Percentiles rank a stretch among this genome's conserved stretches.
Conservation (phyloP, 768 basidiomycete species). For the Tylopilus sp. region DNA sequence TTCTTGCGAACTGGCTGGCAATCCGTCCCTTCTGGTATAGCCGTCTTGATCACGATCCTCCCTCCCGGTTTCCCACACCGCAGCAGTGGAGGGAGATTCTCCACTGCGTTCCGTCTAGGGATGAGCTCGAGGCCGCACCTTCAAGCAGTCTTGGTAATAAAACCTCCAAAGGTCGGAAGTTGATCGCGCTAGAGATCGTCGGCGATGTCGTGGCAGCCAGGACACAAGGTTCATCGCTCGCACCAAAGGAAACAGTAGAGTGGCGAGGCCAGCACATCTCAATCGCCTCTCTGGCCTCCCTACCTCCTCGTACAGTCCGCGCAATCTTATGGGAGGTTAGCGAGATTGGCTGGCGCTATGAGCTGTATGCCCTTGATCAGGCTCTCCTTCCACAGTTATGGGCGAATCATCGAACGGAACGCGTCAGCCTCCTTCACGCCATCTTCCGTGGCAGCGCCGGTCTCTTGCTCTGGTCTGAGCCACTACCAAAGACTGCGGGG, state of each 20-base stretch:
- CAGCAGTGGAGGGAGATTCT: not conserved
- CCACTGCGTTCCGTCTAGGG: not conserved
- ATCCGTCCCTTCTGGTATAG: not conserved
- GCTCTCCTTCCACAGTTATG: not conserved
- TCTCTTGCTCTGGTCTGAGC: not conserved
- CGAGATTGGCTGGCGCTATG: not conserved
- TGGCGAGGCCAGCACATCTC: not conserved
- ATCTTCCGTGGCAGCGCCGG: slow-evolving; percentile 1
- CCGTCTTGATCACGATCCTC: not conserved
- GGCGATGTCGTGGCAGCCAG: not conserved
- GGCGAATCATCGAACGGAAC: not conserved
- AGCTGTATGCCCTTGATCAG: not conserved
- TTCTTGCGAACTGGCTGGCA: not conserved
- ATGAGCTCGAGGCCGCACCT: not conserved
- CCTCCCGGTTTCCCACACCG: not conserved
- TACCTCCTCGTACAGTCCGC: not conserved
- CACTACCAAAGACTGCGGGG: not conserved
- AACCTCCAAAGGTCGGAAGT: not conserved
- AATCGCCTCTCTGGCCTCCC: not conserved
- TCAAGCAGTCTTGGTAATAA: not conserved
- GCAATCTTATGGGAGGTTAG: not conserved
- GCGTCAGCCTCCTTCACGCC: not conserved
- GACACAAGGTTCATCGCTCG: not conserved
- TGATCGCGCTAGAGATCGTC: not conserved
- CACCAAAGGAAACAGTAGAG: not conserved